Evolutionary conservation across 352 stramenopile genomes (phyloP).

Genomic region (Pythium guiyangense): DNA sequence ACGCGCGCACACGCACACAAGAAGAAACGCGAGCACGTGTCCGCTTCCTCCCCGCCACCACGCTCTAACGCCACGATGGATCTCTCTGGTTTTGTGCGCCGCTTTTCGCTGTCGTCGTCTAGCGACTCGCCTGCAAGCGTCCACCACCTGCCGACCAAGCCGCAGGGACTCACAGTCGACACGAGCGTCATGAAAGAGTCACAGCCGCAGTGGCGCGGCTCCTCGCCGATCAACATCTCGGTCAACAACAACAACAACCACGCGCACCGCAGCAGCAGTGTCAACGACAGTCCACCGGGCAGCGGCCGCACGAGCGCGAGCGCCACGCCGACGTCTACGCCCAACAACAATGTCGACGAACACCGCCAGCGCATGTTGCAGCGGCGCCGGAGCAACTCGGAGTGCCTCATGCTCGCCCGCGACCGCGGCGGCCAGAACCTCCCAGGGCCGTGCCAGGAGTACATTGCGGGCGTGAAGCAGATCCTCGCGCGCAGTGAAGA

Average conservation of each 20-base stretch:
- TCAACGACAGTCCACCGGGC: slow-evolving; percentile 6
- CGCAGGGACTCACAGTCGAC: slow-evolving; percentile 38
- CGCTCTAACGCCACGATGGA: slow-evolving; percentile 19
- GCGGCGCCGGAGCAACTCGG: slow-evolving; percentile 70
- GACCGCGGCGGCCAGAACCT: slow-evolving; percentile 44
- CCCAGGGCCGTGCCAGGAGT: slow-evolving; percentile 73
- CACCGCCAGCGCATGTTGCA: slow-evolving; percentile 28
- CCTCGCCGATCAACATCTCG: slow-evolving; percentile 3
- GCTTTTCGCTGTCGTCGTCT: slow-evolving; percentile 22
- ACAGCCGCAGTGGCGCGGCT: slow-evolving; percentile 20
- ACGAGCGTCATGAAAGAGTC: slow-evolving; percentile 32
- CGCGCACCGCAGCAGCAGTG: neutral
- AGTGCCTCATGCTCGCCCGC: slow-evolving; percentile 75
- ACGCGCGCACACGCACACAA: too few species aligned
- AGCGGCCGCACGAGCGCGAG: slow-evolving; percentile 14
- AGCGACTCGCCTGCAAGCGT: slow-evolving; percentile 11
- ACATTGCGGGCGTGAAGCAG: slow-evolving; percentile 84
- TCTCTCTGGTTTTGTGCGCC: slow-evolving; percentile 30
- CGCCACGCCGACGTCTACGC: slow-evolving; percentile 29
- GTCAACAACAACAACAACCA: slow-evolving; percentile 10
- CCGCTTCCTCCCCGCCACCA: neutral
- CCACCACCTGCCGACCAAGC: slow-evolving; percentile 17
- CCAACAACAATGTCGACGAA: slow-evolving; percentile 9
- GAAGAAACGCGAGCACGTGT: neutral
- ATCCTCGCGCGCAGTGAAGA: slow-evolving; percentile 72